Conservation (phyloP, 2,329 filamentous ascomycete species). For the Microascus cirrosus region DNA sequence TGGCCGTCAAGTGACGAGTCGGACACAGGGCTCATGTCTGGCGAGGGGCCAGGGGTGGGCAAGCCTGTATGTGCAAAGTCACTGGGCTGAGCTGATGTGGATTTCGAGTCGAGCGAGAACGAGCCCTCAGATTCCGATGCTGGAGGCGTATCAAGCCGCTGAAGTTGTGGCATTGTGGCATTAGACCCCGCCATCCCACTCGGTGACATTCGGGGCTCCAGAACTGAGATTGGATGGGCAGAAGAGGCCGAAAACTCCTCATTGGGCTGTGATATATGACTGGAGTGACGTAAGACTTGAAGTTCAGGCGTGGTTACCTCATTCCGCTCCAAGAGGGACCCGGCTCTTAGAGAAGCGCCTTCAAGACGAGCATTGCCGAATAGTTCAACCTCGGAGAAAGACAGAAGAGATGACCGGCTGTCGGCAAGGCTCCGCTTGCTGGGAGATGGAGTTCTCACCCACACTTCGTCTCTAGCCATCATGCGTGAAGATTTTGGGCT, state of each 20-base stretch:
- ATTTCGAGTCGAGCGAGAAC: slow-evolving; percentile 6
- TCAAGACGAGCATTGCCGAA: not conserved
- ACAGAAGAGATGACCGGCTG: slow-evolving; percentile 3
- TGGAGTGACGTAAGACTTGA: not conserved
- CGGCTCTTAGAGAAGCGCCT: no score
- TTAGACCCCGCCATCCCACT: not conserved
- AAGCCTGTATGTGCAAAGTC: slow-evolving; percentile 12
- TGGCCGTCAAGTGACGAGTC: slow-evolving; percentile 13
- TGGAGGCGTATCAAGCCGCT: slow-evolving; percentile 20
- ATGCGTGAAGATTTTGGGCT: slow-evolving; percentile 42
- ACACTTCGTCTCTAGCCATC: slow-evolving; percentile 41
- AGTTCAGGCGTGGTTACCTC: not conserved
- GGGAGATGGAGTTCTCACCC: slow-evolving; percentile 15
- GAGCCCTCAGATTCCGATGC: slow-evolving; percentile 14
- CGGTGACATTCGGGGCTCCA: not conserved
- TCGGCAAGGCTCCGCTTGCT: not conserved
- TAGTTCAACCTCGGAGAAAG: not conserved
- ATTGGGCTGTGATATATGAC: not conserved
- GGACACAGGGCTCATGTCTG: slow-evolving; percentile 16
- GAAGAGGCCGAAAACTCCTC: not conserved
- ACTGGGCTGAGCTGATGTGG: slow-evolving; percentile 12
- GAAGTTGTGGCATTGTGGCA: not conserved
- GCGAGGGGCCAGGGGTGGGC: slow-evolving; percentile 22
- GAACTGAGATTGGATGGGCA: not conserved
- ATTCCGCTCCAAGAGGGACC: not conserved